Conservation (phyloP, 352 stramenopile genomes). For the Pythium utonaiense region DNA sequence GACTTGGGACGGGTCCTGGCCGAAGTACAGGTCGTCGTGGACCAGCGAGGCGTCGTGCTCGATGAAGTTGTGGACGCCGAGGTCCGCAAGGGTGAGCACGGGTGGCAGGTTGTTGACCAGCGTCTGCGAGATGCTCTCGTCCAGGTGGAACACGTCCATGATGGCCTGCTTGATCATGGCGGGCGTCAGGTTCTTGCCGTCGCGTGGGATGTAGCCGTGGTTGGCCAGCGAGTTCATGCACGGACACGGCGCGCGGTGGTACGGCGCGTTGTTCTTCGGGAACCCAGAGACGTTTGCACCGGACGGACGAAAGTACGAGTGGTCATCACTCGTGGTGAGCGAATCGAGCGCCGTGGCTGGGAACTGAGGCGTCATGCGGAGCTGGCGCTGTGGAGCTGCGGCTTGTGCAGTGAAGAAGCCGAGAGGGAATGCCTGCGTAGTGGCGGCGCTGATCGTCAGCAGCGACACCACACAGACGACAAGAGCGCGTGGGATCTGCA, state of each 20-base stretch:
- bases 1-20: constrained; percentile 36
- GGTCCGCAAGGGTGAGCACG: constrained; percentile 46
- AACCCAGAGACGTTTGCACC: constrained; percentile 38
- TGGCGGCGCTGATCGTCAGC: background rate
- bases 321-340: constrained; percentile 3
- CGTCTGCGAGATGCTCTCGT: constrained; percentile 30
- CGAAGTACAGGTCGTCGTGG: constrained; percentile 48
- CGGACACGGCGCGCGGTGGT: constrained; percentile 61
- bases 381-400: background rate
- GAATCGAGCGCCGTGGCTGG: background rate
- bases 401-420: constrained; percentile 1
- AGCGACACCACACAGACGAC: background rate
- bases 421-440: constrained; percentile 6
- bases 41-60: constrained; percentile 74
- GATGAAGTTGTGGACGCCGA: constrained; percentile 56
- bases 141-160: constrained; percentile 48
- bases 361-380: constrained; percentile 2
- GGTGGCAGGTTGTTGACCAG: constrained; percentile 31
- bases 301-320: constrained; percentile 40
- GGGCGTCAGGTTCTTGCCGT: constrained; percentile 50
- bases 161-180: constrained; percentile 35
- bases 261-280: constrained; percentile 38
- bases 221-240: constrained; percentile 71
- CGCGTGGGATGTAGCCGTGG: constrained; percentile 55
- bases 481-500: background rate